Conservation (phyloP, 225 moss, liverwort and hornwort species). For the Pseudisothecium myosuroides region DNA sequence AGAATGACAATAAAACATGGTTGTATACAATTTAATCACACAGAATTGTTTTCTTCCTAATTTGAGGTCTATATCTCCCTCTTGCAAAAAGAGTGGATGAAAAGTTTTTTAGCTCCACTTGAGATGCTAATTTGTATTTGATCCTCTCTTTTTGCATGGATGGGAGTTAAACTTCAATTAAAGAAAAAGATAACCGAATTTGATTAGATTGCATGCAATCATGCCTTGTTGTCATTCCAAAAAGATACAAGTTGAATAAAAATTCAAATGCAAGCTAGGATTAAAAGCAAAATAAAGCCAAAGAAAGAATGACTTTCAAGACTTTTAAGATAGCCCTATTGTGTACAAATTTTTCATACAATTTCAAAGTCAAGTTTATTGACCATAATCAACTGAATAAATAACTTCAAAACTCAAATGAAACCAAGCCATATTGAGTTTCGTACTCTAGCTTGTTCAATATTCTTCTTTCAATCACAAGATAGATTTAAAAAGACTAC, state of each 20-base stretch:
- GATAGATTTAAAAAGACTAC: not conserved
- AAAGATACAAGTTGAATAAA: not conserved
- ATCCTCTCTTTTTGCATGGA: not conserved
- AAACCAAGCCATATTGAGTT: not conserved
- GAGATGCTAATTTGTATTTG: not conserved
- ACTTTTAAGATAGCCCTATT: too few relatives aligned
- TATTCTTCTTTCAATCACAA: not conserved
- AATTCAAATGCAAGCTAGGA: not conserved
- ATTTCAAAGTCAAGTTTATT: not conserved
- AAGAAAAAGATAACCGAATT: not conserved
- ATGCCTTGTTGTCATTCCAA: too few relatives aligned
- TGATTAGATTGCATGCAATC: not conserved
- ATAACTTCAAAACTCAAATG: not conserved
- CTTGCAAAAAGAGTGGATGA: not conserved
- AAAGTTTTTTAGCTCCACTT: rapidly evolving
- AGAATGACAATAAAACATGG: not conserved
- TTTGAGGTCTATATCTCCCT: not conserved
- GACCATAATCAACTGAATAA: not conserved
- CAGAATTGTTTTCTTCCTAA: not conserved
- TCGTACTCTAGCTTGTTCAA: not conserved
- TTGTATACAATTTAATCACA: not conserved
- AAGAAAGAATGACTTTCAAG: not conserved
- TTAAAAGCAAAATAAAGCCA: not conserved
- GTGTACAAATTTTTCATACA: too few relatives aligned
- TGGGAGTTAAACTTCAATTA: not conserved